Percentiles rank a stretch among this genome's conserved stretches.
Evolutionary conservation across 1,139 yeast species (phyloP).

Genomic region (Pichia sp.): DNA sequence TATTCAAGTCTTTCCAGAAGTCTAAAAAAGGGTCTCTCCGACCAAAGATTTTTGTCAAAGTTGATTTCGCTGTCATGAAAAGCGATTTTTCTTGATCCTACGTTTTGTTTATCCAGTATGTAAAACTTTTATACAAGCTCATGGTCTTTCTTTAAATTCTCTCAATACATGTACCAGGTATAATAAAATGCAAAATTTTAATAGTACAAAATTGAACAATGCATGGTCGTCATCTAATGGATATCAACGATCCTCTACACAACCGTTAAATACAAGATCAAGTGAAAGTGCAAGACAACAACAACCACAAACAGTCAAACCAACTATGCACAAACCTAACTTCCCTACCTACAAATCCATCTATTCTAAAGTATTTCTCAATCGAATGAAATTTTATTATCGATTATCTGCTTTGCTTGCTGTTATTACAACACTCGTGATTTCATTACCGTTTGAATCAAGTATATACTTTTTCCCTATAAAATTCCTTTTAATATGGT

Average conservation of each 20-base stretch:
- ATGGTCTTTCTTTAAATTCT: no score
- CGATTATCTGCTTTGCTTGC: slow-evolving; percentile 32
- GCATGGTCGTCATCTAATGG: background rate
- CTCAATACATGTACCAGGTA: no score
- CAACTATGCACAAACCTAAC: background rate
- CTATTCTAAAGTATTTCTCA: slow-evolving; percentile 16
- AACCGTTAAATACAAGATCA: background rate
- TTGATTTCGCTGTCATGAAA: no score
- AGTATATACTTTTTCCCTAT: slow-evolving; percentile 24
- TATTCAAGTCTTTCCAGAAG: no score
- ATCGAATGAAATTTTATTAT: slow-evolving; percentile 25
- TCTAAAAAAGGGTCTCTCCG: no score
- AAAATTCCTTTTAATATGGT: slow-evolving; percentile 29
- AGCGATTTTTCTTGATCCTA: no score
- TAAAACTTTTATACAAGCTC: no score
- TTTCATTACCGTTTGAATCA: slow-evolving; percentile 18
- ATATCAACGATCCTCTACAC: background rate
- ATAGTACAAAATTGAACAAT: no score
- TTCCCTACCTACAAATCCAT: slow-evolving; percentile 6
- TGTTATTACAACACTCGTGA: slow-evolving; percentile 24
- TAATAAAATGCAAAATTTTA: no score
- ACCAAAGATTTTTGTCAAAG: no score
- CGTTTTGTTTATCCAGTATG: no score
- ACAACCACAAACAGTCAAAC: background rate
- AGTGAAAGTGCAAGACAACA: background rate